phyloP scores from a whole-genome alignment of 2,329 filamentous ascomycete genomes.

The Penicillium sp. region DNA sequence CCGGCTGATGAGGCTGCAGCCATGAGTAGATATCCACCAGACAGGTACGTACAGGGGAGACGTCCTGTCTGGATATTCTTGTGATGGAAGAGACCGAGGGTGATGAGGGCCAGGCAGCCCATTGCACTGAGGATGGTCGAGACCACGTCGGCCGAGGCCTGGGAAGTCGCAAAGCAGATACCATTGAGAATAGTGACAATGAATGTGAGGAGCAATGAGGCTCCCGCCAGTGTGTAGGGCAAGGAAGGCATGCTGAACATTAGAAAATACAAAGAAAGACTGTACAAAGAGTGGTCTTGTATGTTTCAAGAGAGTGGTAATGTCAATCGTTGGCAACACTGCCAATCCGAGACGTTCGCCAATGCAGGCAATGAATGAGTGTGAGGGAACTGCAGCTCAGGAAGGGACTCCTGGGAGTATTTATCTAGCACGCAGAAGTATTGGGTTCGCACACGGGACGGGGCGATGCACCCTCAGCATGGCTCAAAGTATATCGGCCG shows the following conservation, averaged over 20 bases:
- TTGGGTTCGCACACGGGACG: conserved; percentile 14
- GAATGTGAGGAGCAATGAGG: conserved; percentile 25
- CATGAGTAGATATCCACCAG: conserved; percentile 29
- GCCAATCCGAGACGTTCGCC: conserved; percentile 10
- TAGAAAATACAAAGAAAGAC: conserved; percentile 3
- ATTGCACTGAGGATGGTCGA: conserved; percentile 27
- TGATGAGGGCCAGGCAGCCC: conserved; percentile 28
- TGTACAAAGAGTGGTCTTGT: conserved; percentile 1
- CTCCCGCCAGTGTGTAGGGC: conserved; percentile 27
- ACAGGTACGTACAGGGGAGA: conserved; percentile 13
- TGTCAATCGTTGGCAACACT: conserved; percentile 8
- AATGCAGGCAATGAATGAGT: conserved; percentile 11
- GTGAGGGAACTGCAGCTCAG: background rate
- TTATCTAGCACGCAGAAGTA: conserved; percentile 17
- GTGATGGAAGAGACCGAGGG: conserved; percentile 20
- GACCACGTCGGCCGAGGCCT: conserved; percentile 24
- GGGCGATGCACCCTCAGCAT: conserved; percentile 16
- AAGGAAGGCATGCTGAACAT: conserved; percentile 19
- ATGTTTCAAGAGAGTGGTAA: background rate
- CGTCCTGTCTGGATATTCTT: conserved; percentile 17
- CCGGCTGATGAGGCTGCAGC: conserved; percentile 30
- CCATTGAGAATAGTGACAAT: conserved; percentile 32
- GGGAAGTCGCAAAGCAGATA: conserved; percentile 27
- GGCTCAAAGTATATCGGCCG: conserved; percentile 20
- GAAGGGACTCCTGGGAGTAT: conserved; percentile 11